These are phyloP conservation scores for Candida silvicultrix DNA, from an alignment of 805 yeast species.

Conservation along the genomic window DNA sequence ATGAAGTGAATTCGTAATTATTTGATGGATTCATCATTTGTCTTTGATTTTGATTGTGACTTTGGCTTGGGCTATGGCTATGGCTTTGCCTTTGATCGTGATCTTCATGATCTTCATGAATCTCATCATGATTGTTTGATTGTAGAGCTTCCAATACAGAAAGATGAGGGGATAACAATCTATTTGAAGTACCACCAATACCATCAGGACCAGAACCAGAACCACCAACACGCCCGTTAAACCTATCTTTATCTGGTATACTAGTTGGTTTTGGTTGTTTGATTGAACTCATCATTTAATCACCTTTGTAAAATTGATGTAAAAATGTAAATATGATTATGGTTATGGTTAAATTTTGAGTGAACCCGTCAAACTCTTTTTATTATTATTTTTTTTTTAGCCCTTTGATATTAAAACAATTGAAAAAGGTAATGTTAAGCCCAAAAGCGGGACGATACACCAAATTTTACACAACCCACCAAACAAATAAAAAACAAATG, in stretches of 20 bases:
- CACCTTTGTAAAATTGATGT: no score
- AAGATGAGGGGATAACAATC: slow-evolving; percentile 16
- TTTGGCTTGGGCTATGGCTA: no score
- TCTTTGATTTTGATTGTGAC: neutral
- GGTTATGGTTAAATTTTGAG: no score
- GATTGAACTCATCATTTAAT: neutral
- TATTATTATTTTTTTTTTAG: no score
- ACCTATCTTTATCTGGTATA: no score
- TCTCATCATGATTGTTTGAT: neutral
- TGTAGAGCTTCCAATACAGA: slow-evolving; percentile 19
- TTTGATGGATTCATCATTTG: no score
- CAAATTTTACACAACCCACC: neutral
- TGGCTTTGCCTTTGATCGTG: no score
- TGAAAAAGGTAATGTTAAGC: neutral
- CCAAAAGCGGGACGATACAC: neutral
- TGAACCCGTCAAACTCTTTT: no score
- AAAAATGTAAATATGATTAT: no score
- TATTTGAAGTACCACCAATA: neutral
- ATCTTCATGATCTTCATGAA: neutral
- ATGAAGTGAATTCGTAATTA: slow-evolving; percentile 19
- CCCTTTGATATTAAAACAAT: no score
- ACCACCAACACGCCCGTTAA: no score
- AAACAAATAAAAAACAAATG: no score
- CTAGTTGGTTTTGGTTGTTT: neutral
- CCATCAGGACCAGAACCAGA: neutral